Conservation (phyloP, 2,329 filamentous ascomycete genomes). For the Trichoderma koningiopsis region DNA sequence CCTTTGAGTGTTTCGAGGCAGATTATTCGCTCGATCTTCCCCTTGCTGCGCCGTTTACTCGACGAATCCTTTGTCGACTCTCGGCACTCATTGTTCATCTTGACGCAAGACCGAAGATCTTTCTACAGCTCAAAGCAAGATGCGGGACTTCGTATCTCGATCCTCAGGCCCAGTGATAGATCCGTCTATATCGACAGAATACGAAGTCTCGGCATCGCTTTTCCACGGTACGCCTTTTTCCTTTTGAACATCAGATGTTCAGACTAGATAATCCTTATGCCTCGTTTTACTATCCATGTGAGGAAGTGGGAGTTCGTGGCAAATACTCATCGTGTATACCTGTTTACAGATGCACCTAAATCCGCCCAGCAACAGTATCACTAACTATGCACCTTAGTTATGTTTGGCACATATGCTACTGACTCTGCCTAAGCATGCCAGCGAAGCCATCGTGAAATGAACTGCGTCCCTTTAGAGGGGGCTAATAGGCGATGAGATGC, state of each 20-base stretch:
- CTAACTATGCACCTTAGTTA: conserved; percentile 3
- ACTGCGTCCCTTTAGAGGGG: conserved; percentile 12
- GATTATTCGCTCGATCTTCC: neutral
- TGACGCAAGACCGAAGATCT: conserved; percentile 23
- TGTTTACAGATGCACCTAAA: neutral
- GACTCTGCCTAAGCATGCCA: conserved; percentile 25
- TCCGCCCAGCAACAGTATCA: neutral
- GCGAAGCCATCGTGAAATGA: conserved; percentile 27
- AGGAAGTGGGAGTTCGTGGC: neutral
- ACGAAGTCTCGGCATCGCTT: neutral
- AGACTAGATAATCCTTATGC: neutral
- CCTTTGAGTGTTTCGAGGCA: neutral
- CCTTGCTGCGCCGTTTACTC: neutral
- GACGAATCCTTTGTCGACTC: neutral
- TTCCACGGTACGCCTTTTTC: neutral
- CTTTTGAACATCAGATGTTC: neutral
- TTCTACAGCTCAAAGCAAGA: neutral
- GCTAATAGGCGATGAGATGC: conserved; percentile 22
- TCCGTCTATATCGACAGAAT: neutral
- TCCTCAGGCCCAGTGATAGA: neutral
- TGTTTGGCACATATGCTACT: conserved; percentile 22
- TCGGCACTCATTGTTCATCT: conserved; percentile 23
- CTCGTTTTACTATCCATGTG: neutral
- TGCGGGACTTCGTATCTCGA: neutral
- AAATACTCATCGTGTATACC: neutral